Evolutionary conservation across 768 basidiomycete genomes (phyloP), one percentile per base, ranked within the genome.

Genomic region (Lentinula aciculospora): DNA sequence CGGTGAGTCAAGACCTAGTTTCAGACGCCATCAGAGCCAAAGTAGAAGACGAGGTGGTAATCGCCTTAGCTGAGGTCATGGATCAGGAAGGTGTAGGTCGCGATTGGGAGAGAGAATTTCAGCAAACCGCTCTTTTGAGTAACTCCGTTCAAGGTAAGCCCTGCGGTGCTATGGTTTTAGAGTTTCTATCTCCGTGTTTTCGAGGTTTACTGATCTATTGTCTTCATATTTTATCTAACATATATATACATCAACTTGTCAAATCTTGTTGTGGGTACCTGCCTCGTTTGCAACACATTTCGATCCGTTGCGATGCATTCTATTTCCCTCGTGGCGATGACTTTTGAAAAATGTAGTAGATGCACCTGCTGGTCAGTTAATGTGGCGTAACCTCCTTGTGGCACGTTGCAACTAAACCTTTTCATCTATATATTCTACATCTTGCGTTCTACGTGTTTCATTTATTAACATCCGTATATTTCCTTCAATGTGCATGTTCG

Each of bases 51-150:
- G 86, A 89, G 63, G 67, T 83, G 25, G 73, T 91, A 29, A 73
- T 92, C 27, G 81, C 86, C 3, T 73, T 90, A 27, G 89, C 90
- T 7, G 89, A 91, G 65, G 79, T 87, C 23, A 80, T 91, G 67
- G 89, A 91, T 62, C 40, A 61, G 55, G 7, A 66, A 69, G 57
- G 60, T 58, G 27, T 57, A 62, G 17, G 54, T 59, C 29, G 67
- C 47, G 74, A 74, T 15, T 90, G 89, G 89, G 83, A 86, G 65
- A 79, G 75, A 53, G 88, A 91, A 63, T 90, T 89, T 65, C 76
- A 77, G 57, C 78, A 80, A n/a, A 72, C 73, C 17, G 37, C 40
- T 46, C 32, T 15, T 53, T 27, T 44, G 27, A 47, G 15, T 27
- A 47, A 28, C 15, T 28, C 46, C 29, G 4, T 47, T 29, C 19